Evolutionary conservation across 202 grass and related monocot species (phyloP), one percentile per base, ranked within the genome.

Genomic region (Digitaria exilis): DNA sequence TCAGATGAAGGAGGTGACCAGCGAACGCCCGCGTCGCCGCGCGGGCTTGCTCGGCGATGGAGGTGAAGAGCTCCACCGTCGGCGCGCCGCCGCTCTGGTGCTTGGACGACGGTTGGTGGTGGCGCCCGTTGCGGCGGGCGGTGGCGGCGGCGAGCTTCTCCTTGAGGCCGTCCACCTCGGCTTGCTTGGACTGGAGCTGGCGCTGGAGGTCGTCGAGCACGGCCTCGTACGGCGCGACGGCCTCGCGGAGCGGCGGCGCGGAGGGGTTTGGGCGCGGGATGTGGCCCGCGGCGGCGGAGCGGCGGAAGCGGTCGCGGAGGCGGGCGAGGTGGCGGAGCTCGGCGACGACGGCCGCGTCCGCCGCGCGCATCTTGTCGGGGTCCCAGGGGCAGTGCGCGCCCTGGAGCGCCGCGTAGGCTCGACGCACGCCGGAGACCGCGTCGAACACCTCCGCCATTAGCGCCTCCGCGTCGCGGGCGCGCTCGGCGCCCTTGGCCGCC

Each of bases 211-310:
- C 96, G 48, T 98, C 85, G 54, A 98, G 84, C 63, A 88, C 91
- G n/a, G 96, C 96, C 84, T 98, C 93, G 77, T 98, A 98, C 3
- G 96, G 93, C n/a, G 93, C 93, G 13, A 98, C 89, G 22, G 83
- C 93, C 50, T 98, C 96, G 9, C 89, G 87, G 43, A 98, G 85
- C 64, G 90, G 79, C 28, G 81, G 73, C 1, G 69, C 51, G 32
- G 54, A 31, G 18, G 39, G 24, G 59, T 68, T 52, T 10, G 67
- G 16, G 41, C 21, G 43, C n/a, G 74, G 69, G 65, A 72, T 44
- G 71, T 60, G 71, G 42, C 73, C 80, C 10, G 49, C 44, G 29
- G 74, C 82, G 13, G 84, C 71, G 72, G 71, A 65, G 61, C 92
- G 90, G 14, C 92, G 86, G 90, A 93, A 98, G 4, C 87, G 90